These are phyloP conservation scores for Rachicladosporium sp. DNA, from an alignment of 2,329 filamentous ascomycete genomes.

Conservation along the genomic window DNA sequence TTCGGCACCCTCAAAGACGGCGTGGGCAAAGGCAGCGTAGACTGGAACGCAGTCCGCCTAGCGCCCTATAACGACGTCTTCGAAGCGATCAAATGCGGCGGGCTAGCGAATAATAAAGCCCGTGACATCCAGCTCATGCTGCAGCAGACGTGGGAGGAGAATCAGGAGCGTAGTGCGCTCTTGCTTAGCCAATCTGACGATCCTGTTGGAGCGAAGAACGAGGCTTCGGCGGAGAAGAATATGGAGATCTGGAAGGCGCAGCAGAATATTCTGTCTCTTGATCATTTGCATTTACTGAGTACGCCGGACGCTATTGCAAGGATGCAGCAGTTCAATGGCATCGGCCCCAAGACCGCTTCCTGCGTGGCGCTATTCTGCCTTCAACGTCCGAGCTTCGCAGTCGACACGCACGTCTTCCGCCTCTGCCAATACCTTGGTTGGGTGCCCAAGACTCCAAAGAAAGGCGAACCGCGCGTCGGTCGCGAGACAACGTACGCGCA, in stretches of 20 bases:
- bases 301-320: slow-evolving; percentile 46
- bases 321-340: slow-evolving; percentile 48
- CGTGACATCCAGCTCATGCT: slow-evolving; percentile 62
- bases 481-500: slow-evolving; percentile 46
- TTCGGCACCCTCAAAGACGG: slow-evolving; percentile 53
- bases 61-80: slow-evolving; percentile 49
- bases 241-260: slow-evolving; percentile 46
- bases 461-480: slow-evolving; percentile 32
- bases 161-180: slow-evolving; percentile 43
- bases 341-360: slow-evolving; percentile 54
- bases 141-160: slow-evolving; percentile 58
- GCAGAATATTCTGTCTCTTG: slow-evolving; percentile 50
- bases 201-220: slow-evolving; percentile 30
- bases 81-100: slow-evolving; percentile 57
- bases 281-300: slow-evolving; percentile 45
- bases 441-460: slow-evolving; percentile 38
- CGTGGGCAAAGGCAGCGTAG: slow-evolving; percentile 56
- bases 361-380: slow-evolving; percentile 55
- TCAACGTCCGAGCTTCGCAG: slow-evolving; percentile 50
- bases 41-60: slow-evolving; percentile 59
- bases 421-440: slow-evolving; percentile 50
- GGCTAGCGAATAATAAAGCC: slow-evolving; percentile 57
- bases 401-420: slow-evolving; percentile 55
- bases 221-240: slow-evolving; percentile 40
- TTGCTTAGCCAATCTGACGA: slow-evolving; percentile 28